Percentiles rank a stretch among this genome's conserved stretches.
These are phyloP conservation scores for Stagonosporopsis rhizophila DNA, from an alignment of 2,329 filamentous ascomycete species.

Conservation along the genomic window DNA sequence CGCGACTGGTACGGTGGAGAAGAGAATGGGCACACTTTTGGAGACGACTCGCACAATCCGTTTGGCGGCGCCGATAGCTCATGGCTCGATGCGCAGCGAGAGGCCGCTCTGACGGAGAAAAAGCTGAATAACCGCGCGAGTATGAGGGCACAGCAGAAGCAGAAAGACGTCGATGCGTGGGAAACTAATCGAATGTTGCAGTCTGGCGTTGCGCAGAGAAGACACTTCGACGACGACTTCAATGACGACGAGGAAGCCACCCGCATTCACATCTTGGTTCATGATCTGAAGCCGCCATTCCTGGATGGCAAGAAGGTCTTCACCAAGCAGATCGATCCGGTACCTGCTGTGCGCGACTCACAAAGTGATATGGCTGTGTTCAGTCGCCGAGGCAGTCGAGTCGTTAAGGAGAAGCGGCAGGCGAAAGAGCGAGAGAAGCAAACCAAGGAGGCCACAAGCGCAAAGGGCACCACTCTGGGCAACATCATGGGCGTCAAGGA, in stretches of 20 bases:
- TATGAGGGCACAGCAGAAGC: slow-evolving; percentile 80
- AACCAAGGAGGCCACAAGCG: slow-evolving; percentile 91
- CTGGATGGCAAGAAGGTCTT: slow-evolving; percentile 94
- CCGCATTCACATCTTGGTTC: slow-evolving; percentile 87
- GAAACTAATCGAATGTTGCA: slow-evolving; percentile 98
- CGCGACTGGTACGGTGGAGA: slow-evolving; percentile 93
- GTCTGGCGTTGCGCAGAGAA: slow-evolving; percentile 89
- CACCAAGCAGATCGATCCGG: slow-evolving; percentile 94
- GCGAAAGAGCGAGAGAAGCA: slow-evolving; percentile 93
- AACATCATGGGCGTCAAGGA: slow-evolving; percentile 97
- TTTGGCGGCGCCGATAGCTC: slow-evolving; percentile 79
- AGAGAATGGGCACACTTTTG: slow-evolving; percentile 83
- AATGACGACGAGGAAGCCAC: slow-evolving; percentile 89
- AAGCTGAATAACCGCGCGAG: slow-evolving; percentile 75
- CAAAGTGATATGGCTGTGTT: slow-evolving; percentile 99
- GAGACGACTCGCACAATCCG: slow-evolving; percentile 91
- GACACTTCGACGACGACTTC: slow-evolving; percentile 82
- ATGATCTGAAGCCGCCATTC: slow-evolving; percentile 93
- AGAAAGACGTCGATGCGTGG: slow-evolving; percentile 96
- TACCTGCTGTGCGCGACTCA: slow-evolving; percentile 88
- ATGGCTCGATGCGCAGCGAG: slow-evolving; percentile 76
- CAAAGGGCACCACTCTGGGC: slow-evolving; percentile 88
- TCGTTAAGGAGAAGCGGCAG: slow-evolving; percentile 89
- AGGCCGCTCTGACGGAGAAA: slow-evolving; percentile 78
- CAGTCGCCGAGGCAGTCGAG: slow-evolving; percentile 90